Conservation (phyloP, 306 rosid species). For the Erythrophleum fordii region DNA sequence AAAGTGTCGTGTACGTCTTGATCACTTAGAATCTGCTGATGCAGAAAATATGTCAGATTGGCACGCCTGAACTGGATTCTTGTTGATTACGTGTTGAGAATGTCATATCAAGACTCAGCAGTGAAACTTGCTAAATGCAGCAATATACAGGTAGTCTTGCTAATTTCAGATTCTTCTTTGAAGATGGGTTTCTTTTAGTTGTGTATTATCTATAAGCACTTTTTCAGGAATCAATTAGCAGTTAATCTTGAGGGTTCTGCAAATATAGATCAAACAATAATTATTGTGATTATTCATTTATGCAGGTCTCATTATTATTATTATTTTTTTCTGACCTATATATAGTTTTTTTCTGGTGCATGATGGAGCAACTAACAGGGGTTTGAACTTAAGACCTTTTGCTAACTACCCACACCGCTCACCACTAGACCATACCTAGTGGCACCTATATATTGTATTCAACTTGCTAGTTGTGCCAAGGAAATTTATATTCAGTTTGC, state of each 20-base stretch:
- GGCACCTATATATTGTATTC: background rate
- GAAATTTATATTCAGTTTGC: background rate
- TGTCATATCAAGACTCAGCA: constrained; percentile 91
- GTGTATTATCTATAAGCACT: background rate
- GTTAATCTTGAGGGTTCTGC: background rate
- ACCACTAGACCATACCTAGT: background rate
- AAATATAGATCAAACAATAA: background rate
- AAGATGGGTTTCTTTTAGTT: background rate
- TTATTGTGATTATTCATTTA: background rate
- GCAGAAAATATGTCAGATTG: constrained; percentile 74
- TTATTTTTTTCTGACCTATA: background rate
- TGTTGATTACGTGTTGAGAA: constrained; percentile 95
- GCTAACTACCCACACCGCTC: background rate
- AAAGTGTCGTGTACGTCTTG: constrained; percentile 75
- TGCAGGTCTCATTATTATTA: background rate
- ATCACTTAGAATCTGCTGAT: constrained; percentile 85
- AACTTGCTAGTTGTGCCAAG: background rate
- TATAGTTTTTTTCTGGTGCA: background rate
- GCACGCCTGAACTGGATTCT: constrained; percentile 90
- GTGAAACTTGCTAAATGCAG: constrained; percentile 72
- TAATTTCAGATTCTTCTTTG: background rate
- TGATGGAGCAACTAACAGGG: background rate
- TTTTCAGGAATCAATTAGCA: background rate
- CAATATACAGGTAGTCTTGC: constrained; percentile 69
- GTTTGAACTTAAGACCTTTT: background rate